Base-by-base conservation (phyloP, 1,284 basidiomycete species). In the Naganishia albida region DNA sequence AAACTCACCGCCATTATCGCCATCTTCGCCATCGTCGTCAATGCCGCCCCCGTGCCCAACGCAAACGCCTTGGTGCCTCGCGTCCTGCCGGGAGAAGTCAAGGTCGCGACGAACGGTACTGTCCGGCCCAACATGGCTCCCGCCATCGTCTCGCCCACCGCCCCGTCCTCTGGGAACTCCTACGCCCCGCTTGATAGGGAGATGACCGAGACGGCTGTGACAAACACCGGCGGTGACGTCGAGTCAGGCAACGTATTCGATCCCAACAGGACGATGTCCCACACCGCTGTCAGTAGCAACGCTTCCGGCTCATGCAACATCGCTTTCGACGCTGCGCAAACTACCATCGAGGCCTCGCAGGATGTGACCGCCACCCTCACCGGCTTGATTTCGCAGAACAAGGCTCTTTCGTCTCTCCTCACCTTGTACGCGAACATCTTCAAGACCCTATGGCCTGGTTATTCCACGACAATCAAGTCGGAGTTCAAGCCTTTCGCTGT, bases 361-460 rank as follows among this genome's bases (percentile, higher is more conserved):
- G n/a, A 53, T 7, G 51, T 39, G 51, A 38, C 30, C 18, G 28
- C 51, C 34, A 53, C 51, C 18, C 51, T 53, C 30, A 23, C 8
- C 34, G 51, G 51, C 34, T 53, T 53, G 51, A 39, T 53, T 16
- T 34, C 51, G 15, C 51, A 53, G 30, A 53, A 34, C 51, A 53
- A 53, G 51, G 51, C 51, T 3, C 34, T 39, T 30, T 20, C 51
- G 12, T 53, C 51, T 8, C 51, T 53, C 30, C 15, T 20, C 7
- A 38, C 34, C 2, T n/a, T 28, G 15, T n/a, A 20, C 20, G 34
- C 51, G 18, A 39, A 53, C 30, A 20, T 53, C 18, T 39, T 53
- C 34, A 53, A 53, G 51, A 20, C 51, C 51, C 51, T 53, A 30
- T 53, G 30, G 51, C 51, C 51, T 12, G 51, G 51, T 7, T 53